These are phyloP conservation scores for Flaveria robusta DNA, from an alignment of 129 eudicot genomes.

Conservation along the genomic window DNA sequence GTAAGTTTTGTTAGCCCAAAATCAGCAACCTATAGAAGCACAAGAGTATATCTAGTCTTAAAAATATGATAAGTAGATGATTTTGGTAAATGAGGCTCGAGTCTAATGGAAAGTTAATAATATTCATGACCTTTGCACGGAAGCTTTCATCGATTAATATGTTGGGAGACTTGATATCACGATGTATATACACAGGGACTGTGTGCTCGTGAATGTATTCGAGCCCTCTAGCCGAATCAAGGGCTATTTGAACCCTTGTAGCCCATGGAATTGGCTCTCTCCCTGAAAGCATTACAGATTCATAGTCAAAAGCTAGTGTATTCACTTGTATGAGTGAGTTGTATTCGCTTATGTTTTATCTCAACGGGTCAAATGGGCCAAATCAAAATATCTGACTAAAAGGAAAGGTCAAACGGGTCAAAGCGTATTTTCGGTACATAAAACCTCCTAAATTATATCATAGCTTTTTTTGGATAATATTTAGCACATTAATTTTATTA, in stretches of 20 bases:
- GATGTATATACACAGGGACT: conserved; percentile 83
- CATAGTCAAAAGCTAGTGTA: not conserved
- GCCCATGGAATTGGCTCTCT: conserved; percentile 71
- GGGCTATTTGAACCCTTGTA: conserved; percentile 86
- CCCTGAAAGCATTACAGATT: conserved; percentile 36
- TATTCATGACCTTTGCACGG: conserved; percentile 72
- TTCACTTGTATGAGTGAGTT: not conserved
- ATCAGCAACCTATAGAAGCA: conserved; percentile 76
- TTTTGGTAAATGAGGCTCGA: not conserved
- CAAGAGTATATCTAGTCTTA: not conserved
- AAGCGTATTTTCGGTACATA: not conserved
- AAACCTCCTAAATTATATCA: not conserved
- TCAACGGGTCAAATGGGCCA: not conserved
- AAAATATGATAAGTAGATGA: not conserved
- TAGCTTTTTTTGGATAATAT: not conserved
- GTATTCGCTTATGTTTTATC: not conserved
- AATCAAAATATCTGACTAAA: not conserved
- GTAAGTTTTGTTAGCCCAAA: conserved; percentile 89
- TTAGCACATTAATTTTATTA: not conserved
- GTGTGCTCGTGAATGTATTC: conserved; percentile 98
- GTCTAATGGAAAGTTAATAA: not conserved
- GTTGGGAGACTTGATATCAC: conserved; percentile 84
- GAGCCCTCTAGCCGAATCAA: conserved; percentile 97
- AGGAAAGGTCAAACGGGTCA: not conserved
- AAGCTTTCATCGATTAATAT: conserved; percentile 72